These are phyloP conservation scores for Geranomyces michiganensis DNA, from an alignment of 192 early-diverging fungal genomes.

Conservation along the genomic window DNA sequence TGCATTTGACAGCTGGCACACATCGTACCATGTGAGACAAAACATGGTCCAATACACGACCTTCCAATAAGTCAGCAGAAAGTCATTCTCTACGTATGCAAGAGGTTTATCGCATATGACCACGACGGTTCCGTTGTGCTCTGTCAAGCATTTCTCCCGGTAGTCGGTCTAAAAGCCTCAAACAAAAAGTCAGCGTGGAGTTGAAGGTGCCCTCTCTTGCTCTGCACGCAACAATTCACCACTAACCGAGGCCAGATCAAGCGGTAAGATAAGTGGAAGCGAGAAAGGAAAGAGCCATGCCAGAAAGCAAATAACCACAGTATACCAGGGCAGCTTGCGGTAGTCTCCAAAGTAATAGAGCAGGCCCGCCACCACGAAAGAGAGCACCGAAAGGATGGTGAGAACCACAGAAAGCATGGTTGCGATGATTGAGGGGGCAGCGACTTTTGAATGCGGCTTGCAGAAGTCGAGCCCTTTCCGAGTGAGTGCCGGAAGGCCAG, in stretches of 20 bases:
- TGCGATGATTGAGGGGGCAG: no score
- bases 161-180: slow-evolving; percentile 64
- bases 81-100: slow-evolving; percentile 69
- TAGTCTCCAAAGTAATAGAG: slow-evolving; percentile 82
- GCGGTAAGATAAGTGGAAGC: slow-evolving; percentile 84
- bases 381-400: slow-evolving; percentile 48
- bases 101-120: slow-evolving; percentile 71
- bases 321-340: slow-evolving; percentile 80
- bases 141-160: slow-evolving; percentile 57
- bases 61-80: slow-evolving; percentile 80
- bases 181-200: no score
- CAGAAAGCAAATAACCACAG: slow-evolving; percentile 68
- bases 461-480: no score
- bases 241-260: slow-evolving; percentile 73
- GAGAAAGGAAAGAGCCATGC: slow-evolving; percentile 92
- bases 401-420: slow-evolving; percentile 14
- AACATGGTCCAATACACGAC: slow-evolving; percentile 91
- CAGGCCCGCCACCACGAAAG: slow-evolving; percentile 58
- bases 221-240: not conserved
- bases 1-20: not conserved
- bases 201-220: no score
- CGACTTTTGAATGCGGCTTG: no score
- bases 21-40: slow-evolving; percentile 76
- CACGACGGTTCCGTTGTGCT: slow-evolving; percentile 17
- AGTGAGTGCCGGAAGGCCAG: no score